A percentile compares a stretch with the other conserved stretches of the same genome.
Conservation (phyloP, 192 early-diverging fungal species). For the Dispira simplex region DNA sequence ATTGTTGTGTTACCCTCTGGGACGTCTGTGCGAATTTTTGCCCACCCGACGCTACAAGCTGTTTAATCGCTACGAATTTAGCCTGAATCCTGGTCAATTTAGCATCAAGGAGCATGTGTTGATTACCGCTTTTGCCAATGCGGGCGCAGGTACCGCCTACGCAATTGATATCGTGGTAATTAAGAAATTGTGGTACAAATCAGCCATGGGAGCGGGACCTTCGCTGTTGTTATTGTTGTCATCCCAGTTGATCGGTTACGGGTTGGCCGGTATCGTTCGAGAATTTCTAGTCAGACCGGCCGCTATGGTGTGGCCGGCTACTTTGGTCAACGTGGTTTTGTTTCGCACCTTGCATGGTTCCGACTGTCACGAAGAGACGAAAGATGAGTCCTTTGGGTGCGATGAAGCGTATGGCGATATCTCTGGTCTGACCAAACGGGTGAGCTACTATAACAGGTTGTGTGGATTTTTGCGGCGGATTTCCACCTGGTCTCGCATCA, state of each 20-base stretch:
- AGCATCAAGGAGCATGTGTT: conserved; percentile 81
- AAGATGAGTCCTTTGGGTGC: too few species aligned
- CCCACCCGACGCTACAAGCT: not conserved
- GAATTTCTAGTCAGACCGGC: conserved; percentile 74
- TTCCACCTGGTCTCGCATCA: conserved; percentile 20
- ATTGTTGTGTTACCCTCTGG: conserved; percentile 61
- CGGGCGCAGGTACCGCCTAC: conserved; percentile 50
- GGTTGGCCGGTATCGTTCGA: conserved; percentile 53
- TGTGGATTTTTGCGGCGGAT: not conserved
- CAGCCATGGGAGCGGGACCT: conserved; percentile 42
- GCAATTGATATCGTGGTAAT: conserved; percentile 62
- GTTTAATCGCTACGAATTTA: conserved; percentile 20
- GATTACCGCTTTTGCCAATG: conserved; percentile 58
- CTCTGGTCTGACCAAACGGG: not conserved
- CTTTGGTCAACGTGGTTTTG: conserved; percentile 56
- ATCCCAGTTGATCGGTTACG: conserved; percentile 48
- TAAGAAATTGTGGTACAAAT: conserved; percentile 49
- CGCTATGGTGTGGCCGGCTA: conserved; percentile 78
- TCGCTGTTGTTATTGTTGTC: conserved; percentile 51
- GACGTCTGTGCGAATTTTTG: conserved; percentile 14
- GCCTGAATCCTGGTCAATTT: conserved; percentile 77
- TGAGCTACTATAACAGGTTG: not conserved
- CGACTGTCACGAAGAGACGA: not conserved
- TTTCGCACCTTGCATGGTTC: conserved; percentile 61
- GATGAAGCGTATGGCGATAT: not conserved